Conservation (phyloP, 805 yeast genomes). For the Metschnikowia kofuensis region DNA sequence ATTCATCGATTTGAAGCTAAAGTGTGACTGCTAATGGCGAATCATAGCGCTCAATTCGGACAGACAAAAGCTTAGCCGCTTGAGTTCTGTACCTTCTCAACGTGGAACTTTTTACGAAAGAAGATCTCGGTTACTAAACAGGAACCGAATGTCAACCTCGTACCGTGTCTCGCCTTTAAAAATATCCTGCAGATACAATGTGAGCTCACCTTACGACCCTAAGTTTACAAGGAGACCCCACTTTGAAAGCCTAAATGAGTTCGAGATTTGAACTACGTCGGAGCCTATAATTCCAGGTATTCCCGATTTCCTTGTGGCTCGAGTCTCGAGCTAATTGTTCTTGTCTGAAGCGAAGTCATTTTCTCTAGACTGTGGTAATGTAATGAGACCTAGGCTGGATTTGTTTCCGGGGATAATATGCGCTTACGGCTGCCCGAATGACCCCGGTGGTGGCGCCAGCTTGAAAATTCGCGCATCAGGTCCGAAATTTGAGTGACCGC, state of each 20-base stretch:
- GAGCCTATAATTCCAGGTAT: not conserved
- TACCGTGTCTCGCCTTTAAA: not conserved
- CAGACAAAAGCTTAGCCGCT: too few species aligned
- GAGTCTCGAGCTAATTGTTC: too few species aligned
- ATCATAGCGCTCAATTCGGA: not conserved
- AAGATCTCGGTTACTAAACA: too few species aligned
- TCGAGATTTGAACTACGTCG: not conserved
- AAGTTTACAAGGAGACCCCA: not conserved
- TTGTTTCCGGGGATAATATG: slow-evolving; percentile 5
- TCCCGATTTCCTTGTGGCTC: too few species aligned
- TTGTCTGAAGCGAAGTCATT: too few species aligned
- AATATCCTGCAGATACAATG: not conserved
- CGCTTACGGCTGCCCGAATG: slow-evolving; percentile 6
- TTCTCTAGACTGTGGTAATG: not conserved
- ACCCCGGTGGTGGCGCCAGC: slow-evolving; percentile 1
- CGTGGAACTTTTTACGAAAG: too few species aligned
- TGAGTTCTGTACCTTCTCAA: too few species aligned
- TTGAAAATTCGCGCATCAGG: not conserved
- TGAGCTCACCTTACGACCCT: not conserved
- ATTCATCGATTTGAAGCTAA: not conserved
- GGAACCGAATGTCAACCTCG: not conserved
- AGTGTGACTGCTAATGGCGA: not conserved
- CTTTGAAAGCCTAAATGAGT: not conserved
- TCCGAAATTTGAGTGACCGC: not conserved
- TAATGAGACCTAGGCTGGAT: not conserved